Evolutionary conservation across 257 asterid species (phyloP), one percentile per base, ranked within the genome.

Genomic region (Solanum infundibuliforme): DNA sequence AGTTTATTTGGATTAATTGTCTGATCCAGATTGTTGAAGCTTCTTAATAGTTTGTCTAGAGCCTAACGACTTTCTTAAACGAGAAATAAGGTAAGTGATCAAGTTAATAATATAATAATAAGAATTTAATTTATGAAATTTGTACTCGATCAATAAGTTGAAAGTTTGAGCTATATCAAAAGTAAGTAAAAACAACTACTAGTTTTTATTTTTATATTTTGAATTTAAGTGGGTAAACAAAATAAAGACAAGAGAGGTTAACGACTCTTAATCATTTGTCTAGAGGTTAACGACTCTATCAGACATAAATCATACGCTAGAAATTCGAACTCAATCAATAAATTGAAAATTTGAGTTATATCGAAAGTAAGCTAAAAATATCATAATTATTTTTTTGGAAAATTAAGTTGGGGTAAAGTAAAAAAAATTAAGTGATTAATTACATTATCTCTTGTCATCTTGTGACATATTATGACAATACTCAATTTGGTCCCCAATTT

Each of bases 401-500:
- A 71, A 32, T 32, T 32, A 72, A 72, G 79, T 46, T 72, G 41
- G 43, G n/a, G 79, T 72, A 32, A 72, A 72, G 12, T 1, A 43
- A n/a, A 25, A 77, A 34, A 41, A 29, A 5, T 46, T 46, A n/a
- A 74, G 82, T 46, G 38, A 81, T 31, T 81, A 48, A 48, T 29
- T 81, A 46, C 38, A 34, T 65, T 46, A 60, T 46, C 31, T n/a
- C 31, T 34, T 23, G 58, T 69, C 23, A 55, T n/a, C 41, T 34
- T 23, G 58, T 69, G 31, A 55, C 46, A 52, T 76, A 73, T 35
- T 35, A 68, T 74, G 89, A 86, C 87, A 34, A 48, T 72, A 88
- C 41, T 71, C 32, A 73, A 66, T 83, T 88, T 86, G 89, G 92
- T 83, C 89, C 89, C 92, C 87, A 66, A n/a, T 87, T 48, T 38